Evolutionary conservation across 116 monocot species (phyloP).

Genomic region (Cymodocea nodosa): DNA sequence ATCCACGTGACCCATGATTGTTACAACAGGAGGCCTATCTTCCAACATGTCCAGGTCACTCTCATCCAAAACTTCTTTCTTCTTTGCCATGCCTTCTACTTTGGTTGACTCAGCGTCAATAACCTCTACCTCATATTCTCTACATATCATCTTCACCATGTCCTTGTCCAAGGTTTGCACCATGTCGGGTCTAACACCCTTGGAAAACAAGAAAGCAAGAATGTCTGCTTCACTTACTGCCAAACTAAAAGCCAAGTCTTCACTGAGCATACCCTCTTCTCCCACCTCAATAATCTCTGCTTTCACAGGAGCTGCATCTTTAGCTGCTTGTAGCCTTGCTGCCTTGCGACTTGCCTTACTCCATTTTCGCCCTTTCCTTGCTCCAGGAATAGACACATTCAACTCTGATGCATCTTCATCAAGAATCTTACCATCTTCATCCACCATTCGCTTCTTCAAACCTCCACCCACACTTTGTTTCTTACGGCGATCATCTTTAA

Average conservation of each 20-base stretch:
- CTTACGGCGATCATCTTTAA: slow-evolving; percentile 45
- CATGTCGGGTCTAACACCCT: slow-evolving; percentile 53
- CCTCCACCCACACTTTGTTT: slow-evolving; percentile 39
- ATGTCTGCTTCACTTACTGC: slow-evolving; percentile 67
- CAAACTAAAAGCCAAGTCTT: slow-evolving; percentile 67
- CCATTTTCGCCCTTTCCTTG: slow-evolving; percentile 75
- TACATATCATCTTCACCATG: slow-evolving; percentile 95
- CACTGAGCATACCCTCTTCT: slow-evolving; percentile 70
- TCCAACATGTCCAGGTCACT: slow-evolving; percentile 70
- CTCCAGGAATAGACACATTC: slow-evolving; percentile 55
- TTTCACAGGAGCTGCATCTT: slow-evolving; percentile 68
- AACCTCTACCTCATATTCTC: slow-evolving; percentile 90
- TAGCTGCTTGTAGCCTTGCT: slow-evolving; percentile 57
- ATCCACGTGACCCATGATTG: slow-evolving; percentile 99
- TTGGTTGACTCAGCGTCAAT: slow-evolving; percentile 47
- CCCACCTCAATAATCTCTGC: slow-evolving; percentile 92
- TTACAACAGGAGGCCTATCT: slow-evolving; percentile 82
- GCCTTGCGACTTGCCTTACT: slow-evolving; percentile 77
- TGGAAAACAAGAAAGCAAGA: slow-evolving; percentile 41
- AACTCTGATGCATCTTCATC: slow-evolving; percentile 49
- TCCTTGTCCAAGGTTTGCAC: slow-evolving; percentile 62
- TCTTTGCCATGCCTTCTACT: slow-evolving; percentile 90
- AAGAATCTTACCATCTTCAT: slow-evolving; percentile 16
- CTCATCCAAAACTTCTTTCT: slow-evolving; percentile 76
- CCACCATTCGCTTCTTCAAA: slow-evolving; percentile 34